Evolutionary conservation across 441 rosid genomes (phyloP).

Genomic region (Populus tomentosa): DNA sequence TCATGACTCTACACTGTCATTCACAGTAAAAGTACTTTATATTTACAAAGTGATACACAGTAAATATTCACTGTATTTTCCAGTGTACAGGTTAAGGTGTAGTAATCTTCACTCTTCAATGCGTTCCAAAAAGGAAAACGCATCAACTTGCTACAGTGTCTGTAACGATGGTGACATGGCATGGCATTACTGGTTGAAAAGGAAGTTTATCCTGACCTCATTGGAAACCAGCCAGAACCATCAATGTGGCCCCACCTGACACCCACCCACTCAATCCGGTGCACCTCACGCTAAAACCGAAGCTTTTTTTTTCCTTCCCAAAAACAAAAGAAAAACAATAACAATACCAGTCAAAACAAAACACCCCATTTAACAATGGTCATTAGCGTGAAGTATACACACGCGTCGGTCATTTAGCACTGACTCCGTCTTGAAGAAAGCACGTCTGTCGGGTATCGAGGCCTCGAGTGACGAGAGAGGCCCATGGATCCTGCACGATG

Average conservation of each 20-base stretch:
- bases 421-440: constrained; percentile 7
- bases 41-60: no score
- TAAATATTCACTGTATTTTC: no score
- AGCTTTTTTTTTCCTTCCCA: no score
- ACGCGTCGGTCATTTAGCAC: constrained; percentile 1
- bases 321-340: background rate
- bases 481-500: constrained; percentile 26
- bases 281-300: background rate
- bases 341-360: background rate
- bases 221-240: constrained; percentile 11
- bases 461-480: constrained; percentile 30
- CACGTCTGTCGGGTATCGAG: constrained; percentile 36
- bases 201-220: constrained; percentile 19
- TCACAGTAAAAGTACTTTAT: no score
- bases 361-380: background rate
- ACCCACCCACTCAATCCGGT: background rate
- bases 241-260: constrained; percentile 21
- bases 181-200: constrained; percentile 13
- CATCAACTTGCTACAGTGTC: background rate
- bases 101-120: no score
- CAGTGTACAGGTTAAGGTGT: no score
- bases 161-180: constrained; percentile 26
- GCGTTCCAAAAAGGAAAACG: background rate
- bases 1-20: no score
- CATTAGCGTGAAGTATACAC: background rate